These are phyloP conservation scores for Cladophialophora immunda DNA, from an alignment of 2,329 filamentous ascomycete genomes.

Conservation along the genomic window DNA sequence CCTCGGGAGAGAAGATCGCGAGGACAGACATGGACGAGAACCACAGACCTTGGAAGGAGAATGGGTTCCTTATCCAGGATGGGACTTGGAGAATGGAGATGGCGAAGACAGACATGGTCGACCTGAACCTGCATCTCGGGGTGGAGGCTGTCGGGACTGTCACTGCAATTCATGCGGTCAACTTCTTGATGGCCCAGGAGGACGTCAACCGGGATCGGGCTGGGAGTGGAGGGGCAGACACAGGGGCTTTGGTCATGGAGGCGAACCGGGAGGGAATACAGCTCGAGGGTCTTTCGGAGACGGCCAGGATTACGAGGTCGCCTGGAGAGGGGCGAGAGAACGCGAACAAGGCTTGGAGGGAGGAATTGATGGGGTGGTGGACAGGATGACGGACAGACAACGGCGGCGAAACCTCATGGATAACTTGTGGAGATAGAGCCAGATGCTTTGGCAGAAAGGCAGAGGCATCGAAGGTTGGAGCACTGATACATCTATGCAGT, in stretches of 20 bases:
- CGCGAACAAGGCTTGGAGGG: not conserved
- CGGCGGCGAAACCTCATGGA: not conserved
- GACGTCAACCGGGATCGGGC: not conserved
- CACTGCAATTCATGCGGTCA: not conserved
- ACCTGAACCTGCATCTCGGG: not conserved
- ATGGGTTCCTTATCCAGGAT: not conserved
- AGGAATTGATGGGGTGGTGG: not conserved
- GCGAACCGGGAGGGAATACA: no score
- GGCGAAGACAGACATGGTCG: not conserved
- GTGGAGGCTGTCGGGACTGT: not conserved
- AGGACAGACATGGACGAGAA: no score
- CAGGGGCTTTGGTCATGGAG: not conserved
- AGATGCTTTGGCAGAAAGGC: not conserved
- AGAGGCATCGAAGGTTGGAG: not conserved
- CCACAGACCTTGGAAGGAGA: no score
- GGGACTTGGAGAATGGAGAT: not conserved
- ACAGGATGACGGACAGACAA: not conserved
- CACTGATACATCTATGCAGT: not conserved
- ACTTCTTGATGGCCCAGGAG: not conserved
- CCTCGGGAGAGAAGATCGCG: no score
- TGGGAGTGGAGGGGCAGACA: not conserved
- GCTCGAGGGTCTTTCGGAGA: no score
- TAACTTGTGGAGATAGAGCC: not conserved
- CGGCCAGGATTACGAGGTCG: no score
- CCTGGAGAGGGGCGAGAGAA: not conserved